phyloP scores from a whole-genome alignment of 345 rosid species.

The Dipteronia dyeriana region DNA sequence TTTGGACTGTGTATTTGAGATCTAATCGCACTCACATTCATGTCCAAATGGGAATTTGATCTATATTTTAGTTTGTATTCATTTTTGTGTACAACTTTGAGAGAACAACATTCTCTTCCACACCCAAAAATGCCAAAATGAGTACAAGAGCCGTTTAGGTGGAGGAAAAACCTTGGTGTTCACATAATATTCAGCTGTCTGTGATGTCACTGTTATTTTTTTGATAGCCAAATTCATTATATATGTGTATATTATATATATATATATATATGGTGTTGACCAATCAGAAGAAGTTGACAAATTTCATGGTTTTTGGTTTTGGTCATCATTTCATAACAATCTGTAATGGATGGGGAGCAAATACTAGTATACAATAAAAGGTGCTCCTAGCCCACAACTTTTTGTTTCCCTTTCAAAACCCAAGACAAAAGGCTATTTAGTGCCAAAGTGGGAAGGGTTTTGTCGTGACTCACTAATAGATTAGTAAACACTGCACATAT shows the following conservation, averaged over 20 bases:
- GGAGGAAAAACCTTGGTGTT: not conserved
- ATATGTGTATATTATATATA: too few relatives aligned
- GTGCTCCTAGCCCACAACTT: too few relatives aligned
- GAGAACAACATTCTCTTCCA: not conserved
- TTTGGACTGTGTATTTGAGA: not conserved
- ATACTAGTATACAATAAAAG: too few relatives aligned
- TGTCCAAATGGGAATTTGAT: too few relatives aligned
- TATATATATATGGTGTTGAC: not conserved
- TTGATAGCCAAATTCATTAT: not conserved
- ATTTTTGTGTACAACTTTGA: not conserved
- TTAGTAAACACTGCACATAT: too few relatives aligned
- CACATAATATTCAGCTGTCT: not conserved
- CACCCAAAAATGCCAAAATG: not conserved
- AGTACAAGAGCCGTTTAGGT: not conserved
- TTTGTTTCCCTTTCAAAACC: too few relatives aligned
- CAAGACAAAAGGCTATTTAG: too few relatives aligned
- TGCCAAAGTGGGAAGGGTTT: too few relatives aligned
- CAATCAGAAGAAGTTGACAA: not conserved
- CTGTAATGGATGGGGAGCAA: not conserved
- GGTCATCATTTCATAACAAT: conserved; percentile 2
- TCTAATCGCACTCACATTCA: too few relatives aligned
- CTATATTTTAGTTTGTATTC: not conserved
- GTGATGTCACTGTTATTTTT: not conserved
- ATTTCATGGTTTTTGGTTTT: not conserved
- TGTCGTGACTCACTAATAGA: too few relatives aligned